Evolutionary conservation across 768 basidiomycete genomes (phyloP).

Genomic region (Pholiota molesta): DNA sequence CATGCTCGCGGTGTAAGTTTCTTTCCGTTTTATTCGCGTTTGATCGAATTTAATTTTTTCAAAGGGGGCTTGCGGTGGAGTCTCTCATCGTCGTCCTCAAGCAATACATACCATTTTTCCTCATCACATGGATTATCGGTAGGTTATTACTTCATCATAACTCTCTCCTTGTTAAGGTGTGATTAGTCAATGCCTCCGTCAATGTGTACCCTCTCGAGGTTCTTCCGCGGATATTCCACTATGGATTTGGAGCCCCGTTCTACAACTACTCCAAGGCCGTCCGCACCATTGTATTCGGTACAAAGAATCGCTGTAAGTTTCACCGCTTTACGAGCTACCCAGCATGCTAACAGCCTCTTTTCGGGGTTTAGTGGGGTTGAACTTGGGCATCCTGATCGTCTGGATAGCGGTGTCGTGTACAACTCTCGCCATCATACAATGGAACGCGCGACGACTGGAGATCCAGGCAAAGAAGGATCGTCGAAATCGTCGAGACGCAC

Average conservation of each 20-base stretch:
- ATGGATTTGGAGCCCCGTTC: conserved; percentile 66
- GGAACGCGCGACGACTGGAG: conserved; percentile 2
- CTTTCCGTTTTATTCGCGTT: not conserved
- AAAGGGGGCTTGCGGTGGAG: conserved; percentile 60
- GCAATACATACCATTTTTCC: conserved; percentile 56
- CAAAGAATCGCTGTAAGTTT: conserved; percentile 52
- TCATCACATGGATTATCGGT: conserved; percentile 57
- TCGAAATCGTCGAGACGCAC: not conserved
- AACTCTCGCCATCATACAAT: not conserved
- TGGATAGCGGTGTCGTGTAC: conserved; percentile 38
- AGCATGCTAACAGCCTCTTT: not conserved
- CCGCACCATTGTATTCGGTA: conserved; percentile 58
- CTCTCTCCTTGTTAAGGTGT: not conserved
- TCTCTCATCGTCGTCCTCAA: conserved; percentile 57
- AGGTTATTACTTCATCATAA: not conserved
- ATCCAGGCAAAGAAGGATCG: conserved; percentile 3
- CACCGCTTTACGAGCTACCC: not conserved
- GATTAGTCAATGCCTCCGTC: conserved; percentile 57
- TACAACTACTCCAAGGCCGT: conserved; percentile 61
- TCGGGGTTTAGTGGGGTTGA: conserved; percentile 48
- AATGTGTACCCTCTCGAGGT: conserved; percentile 53
- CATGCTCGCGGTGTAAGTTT: conserved; percentile 58
- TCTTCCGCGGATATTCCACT: conserved; percentile 53
- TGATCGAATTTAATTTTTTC: not conserved
- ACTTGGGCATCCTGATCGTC: conserved; percentile 58